Evolutionary conservation across 257 asterid species (phyloP).

Genomic region (Capsicum rhomboideum): DNA sequence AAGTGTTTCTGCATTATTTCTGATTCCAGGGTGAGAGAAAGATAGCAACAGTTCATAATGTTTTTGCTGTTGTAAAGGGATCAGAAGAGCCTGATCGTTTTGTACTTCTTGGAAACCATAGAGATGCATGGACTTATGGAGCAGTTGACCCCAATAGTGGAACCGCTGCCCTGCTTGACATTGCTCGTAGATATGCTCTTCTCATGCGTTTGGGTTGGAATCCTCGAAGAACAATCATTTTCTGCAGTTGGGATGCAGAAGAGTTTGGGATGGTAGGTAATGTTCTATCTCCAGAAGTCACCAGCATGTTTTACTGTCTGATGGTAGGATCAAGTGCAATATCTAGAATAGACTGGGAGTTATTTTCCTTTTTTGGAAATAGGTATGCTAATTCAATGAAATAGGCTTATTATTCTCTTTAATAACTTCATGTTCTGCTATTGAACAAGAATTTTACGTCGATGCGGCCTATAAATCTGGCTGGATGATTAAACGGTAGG

Average conservation of each 20-base stretch:
- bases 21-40: slow-evolving; percentile 61
- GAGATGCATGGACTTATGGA: slow-evolving; percentile 99
- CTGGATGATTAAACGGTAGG: not conserved
- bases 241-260: slow-evolving; percentile 98
- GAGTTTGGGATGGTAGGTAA: slow-evolving; percentile 99
- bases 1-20: not conserved
- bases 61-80: slow-evolving; percentile 69
- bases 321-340: not conserved
- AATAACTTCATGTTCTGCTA: not conserved
- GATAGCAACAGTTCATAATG: slow-evolving; percentile 58
- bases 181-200: slow-evolving; percentile 72
- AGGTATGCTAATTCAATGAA: not conserved
- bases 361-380: not conserved
- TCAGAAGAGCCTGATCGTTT: slow-evolving; percentile 74
- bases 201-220: slow-evolving; percentile 74
- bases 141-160: slow-evolving; percentile 99
- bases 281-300: slow-evolving; percentile 21
- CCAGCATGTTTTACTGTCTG: not conserved
- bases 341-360: not conserved
- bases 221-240: slow-evolving; percentile 78
- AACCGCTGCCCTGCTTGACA: slow-evolving; percentile 87
- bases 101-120: slow-evolving; percentile 81
- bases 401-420: not conserved
- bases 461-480: not conserved
- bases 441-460: not conserved